Conservation (phyloP, 805 yeast genomes). For the Monosporozyma servazzii region DNA sequence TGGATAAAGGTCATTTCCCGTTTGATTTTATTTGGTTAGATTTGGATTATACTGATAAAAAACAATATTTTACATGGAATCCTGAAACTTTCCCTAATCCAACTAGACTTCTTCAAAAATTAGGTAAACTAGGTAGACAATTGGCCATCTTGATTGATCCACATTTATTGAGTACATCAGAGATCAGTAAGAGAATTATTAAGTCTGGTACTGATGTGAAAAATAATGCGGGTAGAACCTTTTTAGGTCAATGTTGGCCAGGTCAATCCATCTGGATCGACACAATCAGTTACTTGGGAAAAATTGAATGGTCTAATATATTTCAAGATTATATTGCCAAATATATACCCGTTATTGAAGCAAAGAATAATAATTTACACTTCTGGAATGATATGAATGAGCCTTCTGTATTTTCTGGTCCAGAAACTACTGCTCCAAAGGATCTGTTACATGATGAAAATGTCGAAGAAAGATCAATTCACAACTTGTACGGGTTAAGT, state of each 20-base stretch:
- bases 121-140: conserved; percentile 68
- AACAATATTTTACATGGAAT: conserved; percentile 91
- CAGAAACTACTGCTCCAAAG: conserved; percentile 84
- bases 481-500: conserved; percentile 74
- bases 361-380: conserved; percentile 50
- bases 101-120: conserved; percentile 48
- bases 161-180: conserved; percentile 68
- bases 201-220: conserved; percentile 38
- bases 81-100: conserved; percentile 66
- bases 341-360: conserved; percentile 19
- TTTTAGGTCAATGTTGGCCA: conserved; percentile 94
- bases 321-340: conserved; percentile 36
- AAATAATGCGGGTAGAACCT: conserved; percentile 40
- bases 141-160: conserved; percentile 86
- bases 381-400: conserved; percentile 99
- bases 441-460: conserved; percentile 70
- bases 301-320: conserved; percentile 49
- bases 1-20: conserved; percentile 71
- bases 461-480: conserved; percentile 87
- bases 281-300: conserved; percentile 57
- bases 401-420: conserved; percentile 90
- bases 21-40: conserved; percentile 93
- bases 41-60: conserved; percentile 79
- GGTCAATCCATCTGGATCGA: conserved; percentile 95
- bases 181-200: conserved; percentile 46